These are phyloP conservation scores for Thelonectria rubi DNA, from an alignment of 2,329 filamentous ascomycete genomes.

Conservation along the genomic window DNA sequence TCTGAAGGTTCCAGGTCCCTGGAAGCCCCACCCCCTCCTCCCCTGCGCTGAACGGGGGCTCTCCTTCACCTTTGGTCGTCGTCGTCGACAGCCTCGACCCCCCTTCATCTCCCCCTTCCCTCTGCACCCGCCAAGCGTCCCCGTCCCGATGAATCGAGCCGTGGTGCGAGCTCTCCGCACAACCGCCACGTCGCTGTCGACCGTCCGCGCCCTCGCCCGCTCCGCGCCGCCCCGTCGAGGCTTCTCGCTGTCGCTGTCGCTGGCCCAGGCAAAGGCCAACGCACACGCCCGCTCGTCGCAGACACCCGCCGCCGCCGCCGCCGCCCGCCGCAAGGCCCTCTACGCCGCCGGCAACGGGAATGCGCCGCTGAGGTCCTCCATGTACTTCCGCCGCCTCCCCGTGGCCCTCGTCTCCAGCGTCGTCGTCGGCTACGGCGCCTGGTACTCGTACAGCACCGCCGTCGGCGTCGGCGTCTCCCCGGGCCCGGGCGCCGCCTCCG, in stretches of 20 bases:
- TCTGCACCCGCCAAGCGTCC: conserved; percentile 24
- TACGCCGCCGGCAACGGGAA: conserved; percentile 31
- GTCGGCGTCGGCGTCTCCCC: conserved; percentile 48
- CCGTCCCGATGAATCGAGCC: conserved; percentile 75
- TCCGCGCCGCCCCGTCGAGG: conserved; percentile 55
- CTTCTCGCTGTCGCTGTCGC: conserved; percentile 61
- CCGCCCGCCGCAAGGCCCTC: conserved; percentile 45
- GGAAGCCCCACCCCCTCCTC: no score
- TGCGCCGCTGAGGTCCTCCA: conserved; percentile 71
- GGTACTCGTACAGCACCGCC: conserved; percentile 71
- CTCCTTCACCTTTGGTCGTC: conserved; percentile 17
- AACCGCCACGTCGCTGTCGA: conserved; percentile 64
- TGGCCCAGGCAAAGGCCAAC: conserved; percentile 63
- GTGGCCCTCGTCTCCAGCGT: conserved; percentile 74
- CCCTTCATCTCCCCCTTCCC: background rate
- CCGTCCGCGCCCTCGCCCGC: conserved; percentile 66
- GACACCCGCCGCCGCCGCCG: conserved; percentile 42
- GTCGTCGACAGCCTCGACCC: conserved; percentile 16
- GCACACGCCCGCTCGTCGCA: conserved; percentile 44
- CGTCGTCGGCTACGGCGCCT: conserved; percentile 76
- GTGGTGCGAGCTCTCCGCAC: conserved; percentile 74
- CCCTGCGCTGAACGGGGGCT: no score
- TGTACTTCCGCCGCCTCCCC: conserved; percentile 77
- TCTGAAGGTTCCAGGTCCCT: no score
- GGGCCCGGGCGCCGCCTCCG: conserved; percentile 43